Percentiles rank a stretch among this genome's conserved stretches.
Conservation (phyloP, 129 eudicot species). For the Escallonia rubra region DNA sequence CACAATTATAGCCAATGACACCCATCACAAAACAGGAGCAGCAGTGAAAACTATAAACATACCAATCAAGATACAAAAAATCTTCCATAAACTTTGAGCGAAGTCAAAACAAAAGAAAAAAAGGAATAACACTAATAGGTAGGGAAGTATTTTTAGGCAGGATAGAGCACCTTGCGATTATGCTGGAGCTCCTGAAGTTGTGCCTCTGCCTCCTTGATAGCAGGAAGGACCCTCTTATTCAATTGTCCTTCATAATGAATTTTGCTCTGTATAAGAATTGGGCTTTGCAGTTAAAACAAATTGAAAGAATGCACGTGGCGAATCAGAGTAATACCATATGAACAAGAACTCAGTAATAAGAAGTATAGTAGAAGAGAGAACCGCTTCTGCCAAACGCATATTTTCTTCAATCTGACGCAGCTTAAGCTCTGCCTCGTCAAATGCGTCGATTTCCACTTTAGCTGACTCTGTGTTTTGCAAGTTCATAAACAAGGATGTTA, state of each 20-base stretch:
- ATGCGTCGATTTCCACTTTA: conserved; percentile 56
- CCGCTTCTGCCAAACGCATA: conserved; percentile 43
- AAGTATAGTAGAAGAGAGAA: conserved; percentile 12
- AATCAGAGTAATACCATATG: neutral
- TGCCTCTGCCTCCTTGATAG: conserved; percentile 42
- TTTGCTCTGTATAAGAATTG: conserved; percentile 37
- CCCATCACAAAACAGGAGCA: no score
- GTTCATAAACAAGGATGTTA: no score
- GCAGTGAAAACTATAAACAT: no score
- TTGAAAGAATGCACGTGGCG: neutral
- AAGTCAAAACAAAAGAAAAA: no score
- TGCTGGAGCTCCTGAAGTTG: conserved; percentile 35
- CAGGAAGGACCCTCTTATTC: conserved; percentile 42
- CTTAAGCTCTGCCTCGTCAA: conserved; percentile 56
- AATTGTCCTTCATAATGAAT: conserved; percentile 46
- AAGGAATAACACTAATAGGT: no score
- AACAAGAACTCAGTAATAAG: neutral
- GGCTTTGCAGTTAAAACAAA: neutral
- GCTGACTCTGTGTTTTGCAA: conserved; percentile 47
- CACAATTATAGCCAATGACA: no score
- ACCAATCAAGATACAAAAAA: no score
- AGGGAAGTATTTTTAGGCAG: neutral
- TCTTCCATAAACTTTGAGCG: no score
- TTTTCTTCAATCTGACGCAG: conserved; percentile 53
- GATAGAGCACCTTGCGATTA: conserved; percentile 48